These are phyloP conservation scores for Chrysanthemum makinoi DNA, from an alignment of 129 eudicot species.

Conservation along the genomic window DNA sequence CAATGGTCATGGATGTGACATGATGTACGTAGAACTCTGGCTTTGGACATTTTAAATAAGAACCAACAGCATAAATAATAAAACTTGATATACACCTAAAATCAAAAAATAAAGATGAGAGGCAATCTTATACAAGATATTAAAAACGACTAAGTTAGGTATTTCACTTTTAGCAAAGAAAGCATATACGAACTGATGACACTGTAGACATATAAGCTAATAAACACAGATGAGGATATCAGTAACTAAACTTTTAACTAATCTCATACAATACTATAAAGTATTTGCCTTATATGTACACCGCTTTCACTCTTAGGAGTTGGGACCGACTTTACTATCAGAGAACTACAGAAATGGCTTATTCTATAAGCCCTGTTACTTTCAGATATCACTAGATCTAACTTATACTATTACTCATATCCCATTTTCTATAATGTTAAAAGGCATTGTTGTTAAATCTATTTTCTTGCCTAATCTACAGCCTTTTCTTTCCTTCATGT, in stretches of 20 bases:
- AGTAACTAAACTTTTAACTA: neutral
- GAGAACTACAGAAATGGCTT: too few species aligned
- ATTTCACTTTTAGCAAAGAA: neutral
- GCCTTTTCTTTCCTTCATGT: slow-evolving; percentile 4
- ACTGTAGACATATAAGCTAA: neutral
- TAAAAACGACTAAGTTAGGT: slow-evolving; percentile 4
- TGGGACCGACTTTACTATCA: too few species aligned
- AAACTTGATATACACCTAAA: neutral
- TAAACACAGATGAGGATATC: neutral
- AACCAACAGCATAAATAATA: neutral
- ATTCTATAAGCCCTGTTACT: neutral
- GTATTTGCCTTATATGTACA: too few species aligned
- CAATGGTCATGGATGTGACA: neutral
- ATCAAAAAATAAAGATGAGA: neutral
- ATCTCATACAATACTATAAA: neutral
- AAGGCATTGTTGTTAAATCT: slow-evolving; percentile 14
- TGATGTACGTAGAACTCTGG: neutral
- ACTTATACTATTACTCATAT: slow-evolving; percentile 10
- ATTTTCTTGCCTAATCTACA: slow-evolving; percentile 12
- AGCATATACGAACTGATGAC: slow-evolving; percentile 5
- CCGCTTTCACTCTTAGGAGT: too few species aligned
- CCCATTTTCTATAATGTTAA: neutral
- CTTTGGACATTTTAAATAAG: neutral
- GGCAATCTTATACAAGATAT: neutral
- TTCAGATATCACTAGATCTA: slow-evolving; percentile 10